Conservation (phyloP, 306 rosid genomes). For the Lupinus albus region DNA sequence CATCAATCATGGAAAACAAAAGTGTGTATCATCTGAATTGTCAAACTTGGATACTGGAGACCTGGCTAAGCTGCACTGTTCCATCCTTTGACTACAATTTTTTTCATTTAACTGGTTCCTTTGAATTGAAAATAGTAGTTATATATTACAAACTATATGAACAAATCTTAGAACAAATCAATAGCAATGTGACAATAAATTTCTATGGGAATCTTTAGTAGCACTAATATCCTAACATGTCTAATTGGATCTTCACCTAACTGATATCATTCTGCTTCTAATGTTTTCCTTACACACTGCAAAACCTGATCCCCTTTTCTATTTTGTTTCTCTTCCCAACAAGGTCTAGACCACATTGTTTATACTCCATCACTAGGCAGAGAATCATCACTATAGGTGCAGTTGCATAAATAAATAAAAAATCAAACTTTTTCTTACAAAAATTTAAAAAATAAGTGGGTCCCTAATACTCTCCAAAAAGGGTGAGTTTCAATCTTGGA, state of each 20-base stretch:
- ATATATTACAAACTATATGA: conserved; percentile 41
- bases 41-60: conserved; percentile 26
- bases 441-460: conserved; percentile 23
- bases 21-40: background rate
- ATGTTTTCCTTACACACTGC: too few relatives aligned
- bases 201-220: conserved; percentile 24
- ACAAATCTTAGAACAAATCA: conserved; percentile 42
- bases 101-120: conserved; percentile 30
- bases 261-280: too few relatives aligned
- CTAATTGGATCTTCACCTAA: too few relatives aligned
- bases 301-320: too few relatives aligned
- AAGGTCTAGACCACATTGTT: too few relatives aligned
- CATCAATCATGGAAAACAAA: background rate
- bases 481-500: background rate
- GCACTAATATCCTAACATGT: too few relatives aligned
- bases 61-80: background rate
- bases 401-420: background rate
- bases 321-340: too few relatives aligned
- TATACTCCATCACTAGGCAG: conserved; percentile 16
- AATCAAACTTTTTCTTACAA: conserved; percentile 32
- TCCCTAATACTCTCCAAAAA: conserved; percentile 15
- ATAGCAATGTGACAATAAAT: conserved; percentile 40
- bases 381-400: conserved; percentile 38
- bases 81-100: conserved; percentile 30
- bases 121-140: conserved; percentile 27